These are phyloP conservation scores for Didymella glomerata DNA, from an alignment of 2,329 filamentous ascomycete genomes.

Conservation along the genomic window DNA sequence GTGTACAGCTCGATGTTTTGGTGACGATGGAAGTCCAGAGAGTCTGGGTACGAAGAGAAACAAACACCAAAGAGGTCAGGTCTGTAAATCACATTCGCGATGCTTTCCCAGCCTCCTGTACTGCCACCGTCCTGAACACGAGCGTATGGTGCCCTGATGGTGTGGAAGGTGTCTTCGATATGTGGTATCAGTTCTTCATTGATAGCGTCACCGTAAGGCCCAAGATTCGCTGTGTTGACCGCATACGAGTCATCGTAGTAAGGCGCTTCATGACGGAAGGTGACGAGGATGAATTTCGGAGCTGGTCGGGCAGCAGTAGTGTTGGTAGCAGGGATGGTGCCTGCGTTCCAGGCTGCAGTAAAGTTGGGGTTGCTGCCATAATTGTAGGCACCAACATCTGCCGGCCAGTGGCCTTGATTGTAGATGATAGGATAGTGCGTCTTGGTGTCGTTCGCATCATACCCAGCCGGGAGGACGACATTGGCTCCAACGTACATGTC, in stretches of 20 bases:
- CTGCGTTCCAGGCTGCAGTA: conserved; percentile 43
- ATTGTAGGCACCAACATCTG: conserved; percentile 30
- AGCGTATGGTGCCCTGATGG: conserved; percentile 48
- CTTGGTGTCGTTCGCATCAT: conserved; percentile 39
- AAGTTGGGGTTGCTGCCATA: conserved; percentile 32
- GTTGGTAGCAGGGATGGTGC: conserved; percentile 41
- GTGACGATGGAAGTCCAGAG: conserved; percentile 49
- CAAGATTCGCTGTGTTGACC: conserved; percentile 52
- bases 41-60: conserved; percentile 52
- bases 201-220: conserved; percentile 52
- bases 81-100: conserved; percentile 49
- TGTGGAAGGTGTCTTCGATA: conserved; percentile 48
- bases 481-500: conserved; percentile 52
- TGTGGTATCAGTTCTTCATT: conserved; percentile 53
- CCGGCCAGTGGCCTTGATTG: conserved; percentile 47
- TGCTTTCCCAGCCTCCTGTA: conserved; percentile 51
- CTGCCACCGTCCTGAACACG: conserved; percentile 51
- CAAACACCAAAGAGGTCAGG: conserved; percentile 51
- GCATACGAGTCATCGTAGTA: conserved; percentile 54
- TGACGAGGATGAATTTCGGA: conserved; percentile 50
- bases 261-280: conserved; percentile 51
- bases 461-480: conserved; percentile 48
- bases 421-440: conserved; percentile 51
- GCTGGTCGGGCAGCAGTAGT: conserved; percentile 35
- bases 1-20: conserved; percentile 51